Evolutionary conservation across 2,329 filamentous ascomycete genomes (phyloP), one percentile per base, ranked within the genome.

Genomic region (Graphium sp.): DNA sequence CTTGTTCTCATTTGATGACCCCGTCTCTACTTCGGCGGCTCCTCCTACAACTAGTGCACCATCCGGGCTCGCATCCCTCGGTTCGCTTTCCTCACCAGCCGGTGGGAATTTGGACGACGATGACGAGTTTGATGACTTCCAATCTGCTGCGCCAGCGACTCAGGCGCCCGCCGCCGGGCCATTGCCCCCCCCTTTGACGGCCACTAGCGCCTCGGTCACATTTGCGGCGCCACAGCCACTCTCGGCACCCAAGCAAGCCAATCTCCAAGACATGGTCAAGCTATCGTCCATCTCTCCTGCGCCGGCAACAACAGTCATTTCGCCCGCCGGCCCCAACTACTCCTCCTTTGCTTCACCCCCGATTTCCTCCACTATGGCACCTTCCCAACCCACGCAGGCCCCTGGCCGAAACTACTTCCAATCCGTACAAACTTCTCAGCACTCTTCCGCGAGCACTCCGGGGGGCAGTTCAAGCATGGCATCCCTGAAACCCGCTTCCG

Each of bases 41-140:
- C 47, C 55, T 26, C 49, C 58, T 8, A 43, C 49, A 8, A 36
- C 43, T 3, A 45, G 61, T 5, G 58, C 56, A 0, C 58, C 50
- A 38, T 58, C 36, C 13, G 21, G 13, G 28, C 33, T 12, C 10
- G 18, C 9, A 31, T 49, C 29, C 55, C 58, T 26, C 58, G 56
- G 10, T 40, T 72, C 27, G 57, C 58, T 24, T 52, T 59, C 11
- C 46, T 73, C 27, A 34, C 43, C 17, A 40, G 41, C 22, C 34
- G 38, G 29, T n/a, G 40, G 36, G 28, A 35, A 35, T 18, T 37
- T 34, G 2, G 73, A 70, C 29, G 76, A 81, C 36, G 87, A 94
- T 37, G 85, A 93, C 40, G 89, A 94, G 37, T 95, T 95, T 45
- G 89, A 95, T 46, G 89, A 98, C 46, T 95, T 95, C 62, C 83